Evolutionary conservation across 805 yeast species (phyloP).

Genomic region (Yamadazyma sp.): DNA sequence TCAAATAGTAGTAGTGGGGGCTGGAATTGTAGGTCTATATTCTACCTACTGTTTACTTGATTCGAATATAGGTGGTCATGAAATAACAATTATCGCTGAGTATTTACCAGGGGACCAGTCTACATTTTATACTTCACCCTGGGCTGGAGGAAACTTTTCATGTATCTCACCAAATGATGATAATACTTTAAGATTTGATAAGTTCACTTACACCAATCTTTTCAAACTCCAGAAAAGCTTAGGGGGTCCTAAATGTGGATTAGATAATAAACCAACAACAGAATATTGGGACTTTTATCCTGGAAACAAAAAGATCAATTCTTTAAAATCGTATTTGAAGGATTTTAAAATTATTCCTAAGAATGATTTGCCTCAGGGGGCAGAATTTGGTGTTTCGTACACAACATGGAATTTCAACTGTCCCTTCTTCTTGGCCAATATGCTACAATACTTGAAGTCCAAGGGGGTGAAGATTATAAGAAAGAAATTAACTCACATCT

Average conservation of each 20-base stretch:
- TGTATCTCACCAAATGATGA: slow-evolving; percentile 56
- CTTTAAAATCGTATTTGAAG: slow-evolving; percentile 48
- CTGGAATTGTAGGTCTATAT: slow-evolving; percentile 4
- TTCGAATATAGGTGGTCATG: slow-evolving; percentile 19
- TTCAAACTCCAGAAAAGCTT: slow-evolving; percentile 1
- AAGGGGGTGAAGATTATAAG: slow-evolving; percentile 53
- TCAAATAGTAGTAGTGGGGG: slow-evolving; percentile 3
- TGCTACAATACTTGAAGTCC: slow-evolving; percentile 41
- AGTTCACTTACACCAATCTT: slow-evolving; percentile 53
- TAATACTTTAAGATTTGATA: slow-evolving; percentile 35
- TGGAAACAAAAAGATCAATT: slow-evolving; percentile 42
- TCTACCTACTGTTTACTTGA: slow-evolving; percentile 3
- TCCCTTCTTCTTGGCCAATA: slow-evolving; percentile 53
- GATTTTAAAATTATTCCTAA: slow-evolving; percentile 10
- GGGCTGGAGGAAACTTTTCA: slow-evolving; percentile 53
- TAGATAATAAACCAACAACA: slow-evolving; percentile 51
- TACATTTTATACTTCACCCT: slow-evolving; percentile 72
- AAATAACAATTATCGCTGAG: slow-evolving; percentile 63
- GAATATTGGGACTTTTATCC: slow-evolving; percentile 59
- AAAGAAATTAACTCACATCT: slow-evolving; percentile 47
- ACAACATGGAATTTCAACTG: slow-evolving; percentile 71
- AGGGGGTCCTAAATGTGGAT: slow-evolving; percentile 37
- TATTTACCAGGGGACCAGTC: slow-evolving; percentile 78
- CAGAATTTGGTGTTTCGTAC: slow-evolving; percentile 52
- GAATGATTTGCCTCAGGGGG: slow-evolving; percentile 48